Evolutionary conservation across 805 yeast species (phyloP), one percentile per base, ranked within the genome.

Genomic region (Zygosaccharomyces bisporus): DNA sequence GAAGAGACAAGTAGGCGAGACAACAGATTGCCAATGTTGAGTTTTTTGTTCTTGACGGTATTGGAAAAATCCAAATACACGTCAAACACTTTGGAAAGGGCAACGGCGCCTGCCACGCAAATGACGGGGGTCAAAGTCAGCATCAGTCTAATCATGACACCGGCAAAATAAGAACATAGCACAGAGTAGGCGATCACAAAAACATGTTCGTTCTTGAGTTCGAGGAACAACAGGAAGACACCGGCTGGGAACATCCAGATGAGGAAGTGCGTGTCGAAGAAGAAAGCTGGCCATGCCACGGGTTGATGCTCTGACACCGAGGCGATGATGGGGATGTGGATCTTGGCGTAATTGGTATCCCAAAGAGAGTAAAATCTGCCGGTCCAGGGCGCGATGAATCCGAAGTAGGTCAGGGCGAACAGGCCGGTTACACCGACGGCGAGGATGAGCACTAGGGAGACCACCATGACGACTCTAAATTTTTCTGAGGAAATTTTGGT

Each of bases 231-330:
- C 54, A 93, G 68, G 70, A 86, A 93, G 39, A 95, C 84, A 52
- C 99, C 99, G 4, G 90, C 97, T 42, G 99, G 99, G 86, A 93
- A 93, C 55, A 93, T 74, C 99, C 99, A 95, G 58, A 91, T 86
- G 68, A 93, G 74, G 74, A 91, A 79, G 58, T 81, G 86, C 41
- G 93, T 83, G 66, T 93, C 99, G 64, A 91, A 87, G 77, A 88
- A 93, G 67, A 93, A 95, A 9, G 97, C 81, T 8, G 98, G 95
- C 99, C 99, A 93, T 3, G 99, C 96, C n/a, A 98, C 91, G 47
- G 99, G 99, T 74, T 93, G 99, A 73, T 93, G 99, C 72, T 93
- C 99, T 10, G 96, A 87, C 30, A 93, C 99, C 3, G 97, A 90
- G 1, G 99, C 99, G 68, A 93, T 93, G 63, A 93, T 93, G 35